Percentiles rank a stretch among this genome's conserved stretches.
Evolutionary conservation across 2,329 filamentous ascomycete species (phyloP).

Genomic region (Neocucurbitaria cava): DNA sequence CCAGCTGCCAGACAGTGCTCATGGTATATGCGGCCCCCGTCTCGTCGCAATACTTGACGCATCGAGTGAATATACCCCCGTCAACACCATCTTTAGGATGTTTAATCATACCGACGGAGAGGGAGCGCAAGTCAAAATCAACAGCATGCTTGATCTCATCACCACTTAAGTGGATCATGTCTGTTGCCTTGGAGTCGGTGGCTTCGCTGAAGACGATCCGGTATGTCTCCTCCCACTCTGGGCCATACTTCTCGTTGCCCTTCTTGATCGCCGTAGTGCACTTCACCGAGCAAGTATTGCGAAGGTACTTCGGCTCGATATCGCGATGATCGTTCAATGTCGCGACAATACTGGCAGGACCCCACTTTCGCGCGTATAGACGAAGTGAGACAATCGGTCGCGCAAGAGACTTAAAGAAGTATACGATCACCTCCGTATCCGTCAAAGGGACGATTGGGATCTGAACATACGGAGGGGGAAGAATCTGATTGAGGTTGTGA

Average conservation of each 20-base stretch:
- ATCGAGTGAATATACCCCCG: constrained; percentile 36
- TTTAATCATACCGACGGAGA: constrained; percentile 24
- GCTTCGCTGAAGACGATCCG: constrained; percentile 12
- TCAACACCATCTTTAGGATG: constrained; percentile 16
- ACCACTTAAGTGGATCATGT: constrained; percentile 17
- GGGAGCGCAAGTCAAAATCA: constrained; percentile 24
- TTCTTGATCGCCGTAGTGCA: constrained; percentile 33
- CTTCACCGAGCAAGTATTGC: constrained; percentile 41
- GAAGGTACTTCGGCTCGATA: constrained; percentile 32
- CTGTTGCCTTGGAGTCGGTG: constrained; percentile 24
- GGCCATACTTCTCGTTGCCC: constrained; percentile 20
- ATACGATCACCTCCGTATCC: constrained; percentile 39
- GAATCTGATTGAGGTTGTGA: constrained; percentile 24
- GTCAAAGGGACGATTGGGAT: constrained; percentile 36
- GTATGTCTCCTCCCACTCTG: constrained; percentile 16
- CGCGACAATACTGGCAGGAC: constrained; percentile 27
- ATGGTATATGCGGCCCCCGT: constrained; percentile 17
- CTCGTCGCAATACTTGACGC: constrained; percentile 33
- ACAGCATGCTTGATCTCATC: constrained; percentile 3
- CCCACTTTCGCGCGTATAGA: constrained; percentile 33
- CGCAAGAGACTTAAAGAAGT: constrained; percentile 38
- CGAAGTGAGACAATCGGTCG: constrained; percentile 34
- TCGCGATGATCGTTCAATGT: constrained; percentile 33
- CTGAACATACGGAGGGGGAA: constrained; percentile 18
- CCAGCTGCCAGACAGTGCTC: constrained; percentile 19